Evolutionary conservation across 2,329 filamentous ascomycete genomes (phyloP).

Genomic region (Apiospora marii): DNA sequence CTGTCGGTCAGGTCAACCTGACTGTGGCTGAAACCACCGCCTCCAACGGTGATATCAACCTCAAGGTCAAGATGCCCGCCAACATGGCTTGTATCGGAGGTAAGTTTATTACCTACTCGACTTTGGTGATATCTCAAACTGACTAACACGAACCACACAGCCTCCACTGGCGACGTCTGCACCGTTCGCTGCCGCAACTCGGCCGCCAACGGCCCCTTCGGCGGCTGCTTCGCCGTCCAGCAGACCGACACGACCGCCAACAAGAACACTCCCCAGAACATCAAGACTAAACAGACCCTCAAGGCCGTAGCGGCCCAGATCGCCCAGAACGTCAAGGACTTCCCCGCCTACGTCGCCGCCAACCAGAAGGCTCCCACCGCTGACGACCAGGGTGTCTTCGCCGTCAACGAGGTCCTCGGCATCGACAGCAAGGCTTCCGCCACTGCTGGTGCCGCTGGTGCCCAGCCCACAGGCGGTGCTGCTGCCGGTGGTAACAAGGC

Average conservation of each 20-base stretch:
- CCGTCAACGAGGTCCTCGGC: conserved; percentile 42
- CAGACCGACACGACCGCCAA: conserved; percentile 48
- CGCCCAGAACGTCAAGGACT: conserved; percentile 50
- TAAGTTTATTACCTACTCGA: conserved; percentile 31
- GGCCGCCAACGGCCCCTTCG: conserved; percentile 37
- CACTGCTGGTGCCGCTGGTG: conserved; percentile 23
- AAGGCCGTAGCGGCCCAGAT: conserved; percentile 49
- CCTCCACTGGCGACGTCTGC: conserved; percentile 52
- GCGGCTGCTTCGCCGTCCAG: conserved; percentile 51
- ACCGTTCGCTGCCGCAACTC: conserved; percentile 50
- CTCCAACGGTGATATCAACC: conserved; percentile 33
- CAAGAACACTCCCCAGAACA: conserved; percentile 41
- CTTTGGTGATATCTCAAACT: background rate
- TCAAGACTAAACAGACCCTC: conserved; percentile 49
- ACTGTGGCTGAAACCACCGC: conserved; percentile 48
- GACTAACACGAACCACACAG: conserved; percentile 30
- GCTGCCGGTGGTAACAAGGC: background rate
- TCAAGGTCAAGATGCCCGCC: conserved; percentile 48
- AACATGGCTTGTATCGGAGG: conserved; percentile 45
- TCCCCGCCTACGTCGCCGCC: conserved; percentile 48
- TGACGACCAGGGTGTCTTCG: conserved; percentile 40
- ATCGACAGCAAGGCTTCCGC: conserved; percentile 28
- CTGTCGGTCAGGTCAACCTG: conserved; percentile 50
- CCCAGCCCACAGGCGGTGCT: background rate
- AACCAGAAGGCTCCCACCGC: conserved; percentile 46